Conservation (phyloP, 768 basidiomycete species). For the Favolaschia claudopus region DNA sequence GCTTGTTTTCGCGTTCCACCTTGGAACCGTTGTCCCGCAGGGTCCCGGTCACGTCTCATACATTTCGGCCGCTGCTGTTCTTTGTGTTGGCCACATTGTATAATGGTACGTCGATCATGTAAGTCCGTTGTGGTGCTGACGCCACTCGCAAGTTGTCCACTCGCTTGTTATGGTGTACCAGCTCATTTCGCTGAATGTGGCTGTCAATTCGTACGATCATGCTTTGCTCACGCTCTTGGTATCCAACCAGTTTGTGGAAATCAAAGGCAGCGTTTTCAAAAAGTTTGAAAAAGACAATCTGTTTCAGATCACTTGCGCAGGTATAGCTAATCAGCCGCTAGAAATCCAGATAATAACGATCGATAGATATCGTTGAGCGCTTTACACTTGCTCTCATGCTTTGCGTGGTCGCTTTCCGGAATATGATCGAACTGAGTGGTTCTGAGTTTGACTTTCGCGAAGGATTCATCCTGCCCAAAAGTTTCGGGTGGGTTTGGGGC, state of each 20-base stretch:
- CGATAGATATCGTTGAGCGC: slow-evolving; percentile 94
- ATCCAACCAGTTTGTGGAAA: slow-evolving; percentile 99
- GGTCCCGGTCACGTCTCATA: slow-evolving; percentile 65
- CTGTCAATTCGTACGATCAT: slow-evolving; percentile 98
- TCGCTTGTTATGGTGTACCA: slow-evolving; percentile 96
- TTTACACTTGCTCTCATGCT: slow-evolving; percentile 95
- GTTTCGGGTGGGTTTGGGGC: slow-evolving; percentile 86
- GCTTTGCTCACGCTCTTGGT: slow-evolving; percentile 92
- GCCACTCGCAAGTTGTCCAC: slow-evolving; percentile 70
- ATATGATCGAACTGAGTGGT: slow-evolving; percentile 92
- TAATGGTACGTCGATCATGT: slow-evolving; percentile 63
- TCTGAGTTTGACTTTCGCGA: slow-evolving; percentile 84
- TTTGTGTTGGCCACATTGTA: slow-evolving; percentile 85
- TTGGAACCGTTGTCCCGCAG: slow-evolving; percentile 75
- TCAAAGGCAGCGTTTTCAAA: slow-evolving; percentile 99
- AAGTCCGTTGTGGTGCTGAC: neutral
- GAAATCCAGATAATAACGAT: neutral
- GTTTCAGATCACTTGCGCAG: slow-evolving; percentile 98
- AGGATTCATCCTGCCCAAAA: slow-evolving; percentile 78
- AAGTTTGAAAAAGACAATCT: slow-evolving; percentile 99
- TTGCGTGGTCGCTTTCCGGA: slow-evolving; percentile 88
- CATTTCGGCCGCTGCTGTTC: slow-evolving; percentile 82
- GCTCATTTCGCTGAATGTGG: slow-evolving; percentile 93
- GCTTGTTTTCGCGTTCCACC: slow-evolving; percentile 93
- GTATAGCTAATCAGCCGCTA: slow-evolving; percentile 45